Evolutionary conservation across 352 stramenopile species (phyloP), one percentile per base, ranked within the genome.

Genomic region (Globisporangium solare): DNA sequence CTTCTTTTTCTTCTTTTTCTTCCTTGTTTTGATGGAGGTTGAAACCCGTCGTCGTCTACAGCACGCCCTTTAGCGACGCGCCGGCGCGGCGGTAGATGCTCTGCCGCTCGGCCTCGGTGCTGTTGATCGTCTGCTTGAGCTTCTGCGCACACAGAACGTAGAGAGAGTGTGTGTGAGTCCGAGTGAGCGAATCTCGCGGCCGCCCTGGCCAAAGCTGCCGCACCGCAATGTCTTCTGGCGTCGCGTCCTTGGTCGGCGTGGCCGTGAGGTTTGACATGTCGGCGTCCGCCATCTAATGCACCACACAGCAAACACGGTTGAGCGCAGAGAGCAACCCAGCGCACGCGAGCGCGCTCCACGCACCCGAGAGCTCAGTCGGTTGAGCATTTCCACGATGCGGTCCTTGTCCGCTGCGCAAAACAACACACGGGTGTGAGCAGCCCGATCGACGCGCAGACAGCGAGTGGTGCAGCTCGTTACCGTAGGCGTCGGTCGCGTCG

Each of bases 261-360:
- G 83, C 79, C 37, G 85, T 94, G 57, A 94, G 78, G 56, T 94
- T 92, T 47, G 84, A 88, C 81, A 94, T 92, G 61, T 94, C 82
- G 8, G 83, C 78, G 47, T 94, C 85, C 39, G 79, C 85, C 79
- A 94, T 87, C 83, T 94, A 59, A 40, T 5, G 18, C 4, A 49
- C 18, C 17, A 65, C 46, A 24, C 49, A 48, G 10, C 27, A 35
- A 48, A 35, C 27, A 35, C 5, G 6, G 27, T 35, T 35, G 27
- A 35, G 27, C 10, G 5, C 7, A 35, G 27, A 6, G 10, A 10
- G 7, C 27, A n/a, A n/a, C n/a, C n/a, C n/a, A 35, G 27, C 3
- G 27, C 4, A 11, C 27, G 4, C 27, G 27, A 31, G 2, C 24
- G 4, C 27, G 4, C 27, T 35, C 27, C 1, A 60, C 70, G 46